Percentiles rank a stretch among this genome's conserved stretches.
phyloP scores from a whole-genome alignment of 495 filamentous ascomycete genomes.

The Penicillium crystallinum region DNA sequence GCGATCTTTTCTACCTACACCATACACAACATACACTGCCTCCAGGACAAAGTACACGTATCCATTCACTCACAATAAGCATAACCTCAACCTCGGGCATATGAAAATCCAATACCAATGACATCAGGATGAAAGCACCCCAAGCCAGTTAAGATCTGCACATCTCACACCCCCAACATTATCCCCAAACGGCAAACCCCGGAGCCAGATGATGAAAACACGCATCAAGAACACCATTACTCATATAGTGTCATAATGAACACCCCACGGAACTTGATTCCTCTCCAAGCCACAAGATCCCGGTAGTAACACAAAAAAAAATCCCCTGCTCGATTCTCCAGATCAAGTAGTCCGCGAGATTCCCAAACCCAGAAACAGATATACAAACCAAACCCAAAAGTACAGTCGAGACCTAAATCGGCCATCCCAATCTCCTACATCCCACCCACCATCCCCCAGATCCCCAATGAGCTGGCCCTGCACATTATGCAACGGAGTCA shows the following conservation, averaged over 20 bases:
- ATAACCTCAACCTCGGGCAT: neutral
- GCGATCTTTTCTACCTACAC: too few species aligned
- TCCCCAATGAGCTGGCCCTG: constrained; percentile 6
- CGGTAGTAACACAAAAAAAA: too few species aligned
- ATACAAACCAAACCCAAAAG: neutral
- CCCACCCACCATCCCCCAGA: neutral
- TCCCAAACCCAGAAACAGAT: neutral
- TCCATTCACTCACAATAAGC: neutral
- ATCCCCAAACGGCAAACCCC: neutral
- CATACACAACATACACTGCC: neutral
- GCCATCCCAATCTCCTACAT: neutral
- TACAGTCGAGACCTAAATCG: neutral
- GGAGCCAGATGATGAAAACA: constrained; percentile 13
- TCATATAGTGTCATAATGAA: constrained; percentile 18
- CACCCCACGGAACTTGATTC: neutral
- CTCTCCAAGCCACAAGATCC: neutral
- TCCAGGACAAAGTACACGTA: too few species aligned
- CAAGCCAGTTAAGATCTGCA: neutral
- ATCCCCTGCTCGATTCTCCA: neutral
- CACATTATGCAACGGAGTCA: neutral
- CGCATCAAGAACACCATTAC: neutral
- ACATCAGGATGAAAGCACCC: neutral
- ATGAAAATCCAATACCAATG: neutral
- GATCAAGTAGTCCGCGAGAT: neutral
- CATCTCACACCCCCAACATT: neutral